Conservation (phyloP, 1,139 yeast genomes). For the Candida sp. region DNA sequence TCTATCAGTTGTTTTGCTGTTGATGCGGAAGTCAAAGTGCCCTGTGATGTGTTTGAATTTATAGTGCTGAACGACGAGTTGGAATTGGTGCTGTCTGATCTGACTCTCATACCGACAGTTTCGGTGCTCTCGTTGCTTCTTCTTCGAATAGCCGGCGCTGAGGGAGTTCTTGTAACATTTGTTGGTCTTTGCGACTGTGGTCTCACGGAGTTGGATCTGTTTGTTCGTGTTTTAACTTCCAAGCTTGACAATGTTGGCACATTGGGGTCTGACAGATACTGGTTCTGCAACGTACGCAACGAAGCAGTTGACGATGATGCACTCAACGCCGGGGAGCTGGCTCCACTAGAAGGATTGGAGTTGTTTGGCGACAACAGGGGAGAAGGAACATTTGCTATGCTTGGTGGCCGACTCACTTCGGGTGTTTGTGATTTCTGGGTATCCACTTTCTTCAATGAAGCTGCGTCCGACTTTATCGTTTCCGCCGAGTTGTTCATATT, state of each 20-base stretch:
- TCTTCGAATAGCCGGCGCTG: slow-evolving; percentile 15
- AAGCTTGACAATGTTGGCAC: background rate
- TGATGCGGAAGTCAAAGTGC: slow-evolving; percentile 12
- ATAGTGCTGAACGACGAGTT: background rate
- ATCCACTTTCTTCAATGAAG: slow-evolving; percentile 13
- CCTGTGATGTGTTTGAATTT: background rate
- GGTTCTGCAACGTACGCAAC: background rate
- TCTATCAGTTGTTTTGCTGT: slow-evolving; percentile 6
- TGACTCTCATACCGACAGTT: background rate
- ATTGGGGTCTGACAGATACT: background rate
- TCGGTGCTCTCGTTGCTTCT: background rate
- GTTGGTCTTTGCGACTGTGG: background rate
- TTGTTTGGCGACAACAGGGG: slow-evolving; percentile 2
- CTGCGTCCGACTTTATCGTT: slow-evolving; percentile 32
- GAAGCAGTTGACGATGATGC: slow-evolving; percentile 4
- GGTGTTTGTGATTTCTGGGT: slow-evolving; percentile 3
- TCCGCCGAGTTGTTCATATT: slow-evolving; percentile 30
- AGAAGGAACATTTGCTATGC: background rate
- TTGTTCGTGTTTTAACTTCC: slow-evolving; percentile 1
- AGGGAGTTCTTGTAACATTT: slow-evolving; percentile 17
- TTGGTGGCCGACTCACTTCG: background rate
- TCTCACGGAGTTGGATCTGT: slow-evolving; percentile 1
- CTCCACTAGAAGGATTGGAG: background rate
- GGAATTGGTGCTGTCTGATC: background rate
- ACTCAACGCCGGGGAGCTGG: background rate